A percentile compares a stretch with the other conserved stretches of the same genome.
phyloP scores from a whole-genome alignment of 1,139 yeast species.

The Candida sp. region DNA sequence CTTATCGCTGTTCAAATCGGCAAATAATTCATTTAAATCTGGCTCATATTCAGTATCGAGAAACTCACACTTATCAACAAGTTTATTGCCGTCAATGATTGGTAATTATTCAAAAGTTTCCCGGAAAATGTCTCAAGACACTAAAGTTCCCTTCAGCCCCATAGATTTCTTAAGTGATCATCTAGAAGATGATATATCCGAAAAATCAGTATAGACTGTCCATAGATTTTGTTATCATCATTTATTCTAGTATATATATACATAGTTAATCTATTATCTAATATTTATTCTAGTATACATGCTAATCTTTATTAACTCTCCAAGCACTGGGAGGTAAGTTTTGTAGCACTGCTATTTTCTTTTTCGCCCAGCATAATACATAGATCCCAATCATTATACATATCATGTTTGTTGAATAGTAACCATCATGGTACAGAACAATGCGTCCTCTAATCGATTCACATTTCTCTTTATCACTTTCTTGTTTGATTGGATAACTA shows the following conservation, averaged over 20 bases:
- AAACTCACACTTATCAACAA: conserved; percentile 18
- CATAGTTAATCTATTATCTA: background rate
- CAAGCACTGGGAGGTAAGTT: conserved; percentile 63
- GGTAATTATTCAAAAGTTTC: conserved; percentile 38
- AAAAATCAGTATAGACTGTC: background rate
- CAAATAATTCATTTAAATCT: background rate
- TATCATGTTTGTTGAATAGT: conserved; percentile 69
- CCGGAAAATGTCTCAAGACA: conserved; percentile 32
- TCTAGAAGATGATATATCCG: conserved; percentile 8
- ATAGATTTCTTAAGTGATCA: conserved; percentile 39
- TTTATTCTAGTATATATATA: background rate
- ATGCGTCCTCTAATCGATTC: conserved; percentile 53
- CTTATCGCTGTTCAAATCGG: background rate
- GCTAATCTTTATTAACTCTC: conserved; percentile 43
- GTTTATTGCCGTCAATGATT: conserved; percentile 40
- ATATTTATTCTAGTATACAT: background rate
- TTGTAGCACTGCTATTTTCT: conserved; percentile 56
- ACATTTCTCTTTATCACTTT: conserved; percentile 49
- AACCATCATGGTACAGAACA: conserved; percentile 67
- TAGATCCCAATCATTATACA: conserved; percentile 70
- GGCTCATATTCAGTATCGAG: background rate
- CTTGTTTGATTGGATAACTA: conserved; percentile 16
- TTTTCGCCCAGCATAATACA: conserved; percentile 67
- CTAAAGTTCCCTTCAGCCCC: conserved; percentile 42
- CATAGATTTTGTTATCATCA: too few species aligned